Evolutionary conservation across 352 stramenopile species (phyloP), one percentile per base, ranked within the genome.

Genomic region (Aphanomyces stellatus): DNA sequence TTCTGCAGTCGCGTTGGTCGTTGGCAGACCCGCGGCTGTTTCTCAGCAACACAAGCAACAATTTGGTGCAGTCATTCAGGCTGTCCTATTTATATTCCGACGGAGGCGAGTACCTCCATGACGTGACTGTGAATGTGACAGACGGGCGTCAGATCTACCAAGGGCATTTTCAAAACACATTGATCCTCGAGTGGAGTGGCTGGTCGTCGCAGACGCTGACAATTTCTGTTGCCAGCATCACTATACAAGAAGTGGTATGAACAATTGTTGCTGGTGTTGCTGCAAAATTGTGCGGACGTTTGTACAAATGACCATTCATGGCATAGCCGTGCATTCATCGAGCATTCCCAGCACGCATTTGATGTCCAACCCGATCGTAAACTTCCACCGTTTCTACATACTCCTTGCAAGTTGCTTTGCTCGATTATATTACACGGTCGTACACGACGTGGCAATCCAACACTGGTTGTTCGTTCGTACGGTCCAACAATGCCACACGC

Each of bases 401-500:
- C n/a, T n/a, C n/a, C n/a, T n/a, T n/a, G n/a, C n/a, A n/a, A n/a
- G n/a, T n/a, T n/a, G n/a, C n/a, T n/a, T n/a, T n/a, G n/a, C n/a
- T n/a, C n/a, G n/a, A n/a, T n/a, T n/a, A n/a, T n/a, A n/a, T n/a
- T n/a, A n/a, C n/a, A 22, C 57, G 57, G 27, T n/a, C 34, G 43
- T 65, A 65, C 25, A 53, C 34, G 17, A 46, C 24, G 13, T 8
- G 42, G 8, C 51, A 4, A 13, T 65, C 57, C 24, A 65, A 17
- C 2, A 65, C 40, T 13, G 35, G 19, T 1, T 15, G 5, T 33
- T 65, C 41, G 57, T 51, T 10, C 11, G 28, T 19, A 4, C 8
- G 7, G 34, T 67, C 48, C 17, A 37, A 67, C 15, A 22, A 57
- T 30, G 60, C 60, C 6, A 59, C 13, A 41, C 60, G 60, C 25